These are phyloP conservation scores for Leishmania mexicana DNA, from an alignment of 208 protist genomes.

Conservation along the genomic window DNA sequence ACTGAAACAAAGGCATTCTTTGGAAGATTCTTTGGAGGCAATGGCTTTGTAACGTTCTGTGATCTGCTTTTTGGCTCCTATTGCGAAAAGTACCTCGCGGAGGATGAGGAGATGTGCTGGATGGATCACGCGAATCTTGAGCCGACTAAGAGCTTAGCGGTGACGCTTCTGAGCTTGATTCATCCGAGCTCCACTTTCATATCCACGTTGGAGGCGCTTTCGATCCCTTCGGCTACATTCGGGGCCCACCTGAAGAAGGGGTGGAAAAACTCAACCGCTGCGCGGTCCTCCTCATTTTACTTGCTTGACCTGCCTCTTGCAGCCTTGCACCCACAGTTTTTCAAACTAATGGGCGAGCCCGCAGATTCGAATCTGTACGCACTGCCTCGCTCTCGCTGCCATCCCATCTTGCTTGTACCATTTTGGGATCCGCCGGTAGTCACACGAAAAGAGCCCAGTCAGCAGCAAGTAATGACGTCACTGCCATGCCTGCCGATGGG, in stretches of 20 bases:
- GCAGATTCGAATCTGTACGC: slow-evolving; percentile 53
- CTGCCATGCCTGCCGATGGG: slow-evolving; percentile 71
- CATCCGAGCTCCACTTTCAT: slow-evolving; percentile 65
- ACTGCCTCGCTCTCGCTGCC: slow-evolving; percentile 50
- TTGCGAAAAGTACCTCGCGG: slow-evolving; percentile 13
- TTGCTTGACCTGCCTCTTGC: slow-evolving; percentile 70
- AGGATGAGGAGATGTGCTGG: slow-evolving; percentile 47
- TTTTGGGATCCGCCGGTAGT: slow-evolving; percentile 84
- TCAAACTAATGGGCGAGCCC: slow-evolving; percentile 63
- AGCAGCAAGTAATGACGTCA: slow-evolving; percentile 63
- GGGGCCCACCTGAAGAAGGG: slow-evolving; percentile 39
- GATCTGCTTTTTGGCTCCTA: slow-evolving; percentile 68
- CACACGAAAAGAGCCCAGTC: slow-evolving; percentile 65
- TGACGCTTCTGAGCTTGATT: slow-evolving; percentile 60
- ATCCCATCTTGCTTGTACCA: slow-evolving; percentile 65
- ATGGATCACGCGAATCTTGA: slow-evolving; percentile 78
- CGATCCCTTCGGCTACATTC: slow-evolving; percentile 57
- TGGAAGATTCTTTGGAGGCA: slow-evolving; percentile 64
- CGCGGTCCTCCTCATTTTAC: slow-evolving; percentile 9
- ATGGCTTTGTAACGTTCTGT: slow-evolving; percentile 66
- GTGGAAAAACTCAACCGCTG: slow-evolving; percentile 49
- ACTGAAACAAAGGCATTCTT: slow-evolving; percentile 64
- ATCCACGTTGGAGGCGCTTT: slow-evolving; percentile 69
- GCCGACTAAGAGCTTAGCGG: slow-evolving; percentile 60
- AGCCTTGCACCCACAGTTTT: slow-evolving; percentile 49